phyloP scores from a whole-genome alignment of 495 filamentous ascomycete genomes.

The Penicillium angulare region DNA sequence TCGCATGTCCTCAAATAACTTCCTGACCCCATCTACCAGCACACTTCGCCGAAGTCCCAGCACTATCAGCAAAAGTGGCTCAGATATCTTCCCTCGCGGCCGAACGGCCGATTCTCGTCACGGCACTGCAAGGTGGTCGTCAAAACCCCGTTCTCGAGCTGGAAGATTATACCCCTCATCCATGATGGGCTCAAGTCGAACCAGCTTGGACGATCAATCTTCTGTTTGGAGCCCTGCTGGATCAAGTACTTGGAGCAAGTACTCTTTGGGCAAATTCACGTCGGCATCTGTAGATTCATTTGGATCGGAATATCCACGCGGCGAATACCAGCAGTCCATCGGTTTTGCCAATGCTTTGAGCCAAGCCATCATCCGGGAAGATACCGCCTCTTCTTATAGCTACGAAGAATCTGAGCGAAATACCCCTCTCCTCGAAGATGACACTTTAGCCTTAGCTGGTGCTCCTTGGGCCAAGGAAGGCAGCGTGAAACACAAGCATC shows the following conservation, averaged over 20 bases:
- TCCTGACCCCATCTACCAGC: slow-evolving; percentile 43
- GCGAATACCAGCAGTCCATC: slow-evolving; percentile 92
- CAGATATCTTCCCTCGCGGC: slow-evolving; percentile 70
- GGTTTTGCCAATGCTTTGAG: slow-evolving; percentile 96
- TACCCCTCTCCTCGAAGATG: slow-evolving; percentile 82
- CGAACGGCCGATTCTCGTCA: slow-evolving; percentile 65
- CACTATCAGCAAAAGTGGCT: slow-evolving; percentile 85
- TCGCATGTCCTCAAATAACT: slow-evolving; percentile 40
- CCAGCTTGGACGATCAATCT: slow-evolving; percentile 86
- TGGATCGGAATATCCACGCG: slow-evolving; percentile 70
- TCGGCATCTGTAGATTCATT: slow-evolving; percentile 90
- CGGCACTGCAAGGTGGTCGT: slow-evolving; percentile 70
- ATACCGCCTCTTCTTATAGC: slow-evolving; percentile 57
- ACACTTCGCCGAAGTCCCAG: slow-evolving; percentile 84
- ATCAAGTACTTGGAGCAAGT: slow-evolving; percentile 92
- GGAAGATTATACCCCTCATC: slow-evolving; percentile 75
- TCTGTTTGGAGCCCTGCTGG: slow-evolving; percentile 90
- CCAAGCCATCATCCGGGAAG: slow-evolving; percentile 95
- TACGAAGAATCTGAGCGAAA: slow-evolving; percentile 52
- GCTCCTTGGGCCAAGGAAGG: slow-evolving; percentile 98
- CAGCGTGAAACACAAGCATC: slow-evolving; percentile 92
- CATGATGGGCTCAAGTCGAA: slow-evolving; percentile 85
- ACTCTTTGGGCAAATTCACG: slow-evolving; percentile 84
- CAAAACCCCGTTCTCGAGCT: slow-evolving; percentile 77
- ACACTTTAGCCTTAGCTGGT: slow-evolving; percentile 82